Base-by-base conservation (phyloP, 345 rosid species). In the Bretschneidera sinensis region DNA sequence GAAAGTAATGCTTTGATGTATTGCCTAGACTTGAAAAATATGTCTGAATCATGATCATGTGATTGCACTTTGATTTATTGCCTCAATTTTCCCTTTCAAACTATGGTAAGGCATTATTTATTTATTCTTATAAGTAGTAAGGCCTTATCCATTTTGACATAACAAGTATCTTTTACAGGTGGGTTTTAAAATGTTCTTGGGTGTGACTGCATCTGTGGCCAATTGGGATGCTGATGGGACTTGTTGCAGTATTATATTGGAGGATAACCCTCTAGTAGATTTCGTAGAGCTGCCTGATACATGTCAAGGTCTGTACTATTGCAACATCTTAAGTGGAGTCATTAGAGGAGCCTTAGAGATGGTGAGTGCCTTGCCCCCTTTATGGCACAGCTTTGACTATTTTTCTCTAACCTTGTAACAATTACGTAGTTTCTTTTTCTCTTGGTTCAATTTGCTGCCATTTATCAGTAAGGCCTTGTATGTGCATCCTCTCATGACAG, bases 251-350 rank as follows among this genome's bases (percentile, higher is more conserved):
- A 75, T 89, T 51, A 56, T 87, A 67, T 80, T 92, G 75, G 97
- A 87, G 56, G 98, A 92, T 68, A 92, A 89, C 72, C 98, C 97
- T 49, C 74, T 92, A 21, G 97, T 87, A 54, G 97, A 92, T 64
- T 89, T 89, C 50, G 98, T 89, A 54, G 98, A 89, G 72, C 97
- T 89, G 65, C 98, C 98, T 9, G 97, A 92, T 75, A 82, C 83
- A 51, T 89, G 95, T 55, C 97, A 85, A 82, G 98, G 97, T 59
- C 88, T 92, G 65, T 74, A 81, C 74, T 89, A 89, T 66, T 89
- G 97, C 86, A 89, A 87, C 67, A 74, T 89, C 73, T 80, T 89
- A 64, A 84, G 92, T 64, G 96, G 97, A 61, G 96, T 89, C 73
- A 76, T 92, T 54, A 77, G 91, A 77, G 96, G 98, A 66, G 96